phyloP scores from a whole-genome alignment of 345 rosid genomes.

The Euclidium syriacum region DNA sequence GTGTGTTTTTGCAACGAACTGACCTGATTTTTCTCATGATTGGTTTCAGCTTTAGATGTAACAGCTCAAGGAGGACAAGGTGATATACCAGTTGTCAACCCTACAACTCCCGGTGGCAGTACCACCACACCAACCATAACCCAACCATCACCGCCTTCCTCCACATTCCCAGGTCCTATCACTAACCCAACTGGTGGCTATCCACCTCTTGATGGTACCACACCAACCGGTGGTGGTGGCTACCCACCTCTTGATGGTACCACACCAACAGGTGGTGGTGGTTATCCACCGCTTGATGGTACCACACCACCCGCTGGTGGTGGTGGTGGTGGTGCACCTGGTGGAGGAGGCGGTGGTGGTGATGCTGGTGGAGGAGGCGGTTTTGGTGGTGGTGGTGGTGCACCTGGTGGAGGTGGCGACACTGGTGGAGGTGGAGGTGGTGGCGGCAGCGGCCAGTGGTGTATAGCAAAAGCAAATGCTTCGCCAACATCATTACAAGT shows the following conservation, averaged over 20 bases:
- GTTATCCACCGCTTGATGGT: constrained; percentile 30
- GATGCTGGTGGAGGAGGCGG: not conserved
- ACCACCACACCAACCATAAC: constrained; percentile 44
- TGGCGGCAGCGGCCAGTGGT: constrained; percentile 53
- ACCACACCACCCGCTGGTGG: constrained; percentile 16
- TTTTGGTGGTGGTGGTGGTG: constrained; percentile 1
- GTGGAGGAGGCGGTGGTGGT: not conserved
- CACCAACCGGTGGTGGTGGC: constrained; percentile 29
- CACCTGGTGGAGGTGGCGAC: not conserved
- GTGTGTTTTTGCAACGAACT: constrained; percentile 2
- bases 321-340: not conserved
- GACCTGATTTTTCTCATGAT: constrained; percentile 14
- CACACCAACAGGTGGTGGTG: constrained; percentile 18
- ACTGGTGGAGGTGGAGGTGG: constrained; percentile 6
- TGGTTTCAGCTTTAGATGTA: constrained; percentile 28
- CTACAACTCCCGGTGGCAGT: constrained; percentile 47
- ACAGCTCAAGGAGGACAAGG: constrained; percentile 34
- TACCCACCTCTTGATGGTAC: constrained; percentile 33
- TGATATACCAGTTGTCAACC: constrained; percentile 65
- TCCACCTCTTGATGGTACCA: constrained; percentile 19
- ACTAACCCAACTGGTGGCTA: constrained; percentile 22
- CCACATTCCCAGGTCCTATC: constrained; percentile 29
- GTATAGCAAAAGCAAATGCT: constrained; percentile 69
- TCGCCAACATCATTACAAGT: constrained; percentile 83
- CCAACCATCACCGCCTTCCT: constrained; percentile 36